Percentiles rank a stretch among this genome's conserved stretches.
These are phyloP conservation scores for Xylaria cubensis DNA, from an alignment of 495 filamentous ascomycete genomes.

Conservation along the genomic window DNA sequence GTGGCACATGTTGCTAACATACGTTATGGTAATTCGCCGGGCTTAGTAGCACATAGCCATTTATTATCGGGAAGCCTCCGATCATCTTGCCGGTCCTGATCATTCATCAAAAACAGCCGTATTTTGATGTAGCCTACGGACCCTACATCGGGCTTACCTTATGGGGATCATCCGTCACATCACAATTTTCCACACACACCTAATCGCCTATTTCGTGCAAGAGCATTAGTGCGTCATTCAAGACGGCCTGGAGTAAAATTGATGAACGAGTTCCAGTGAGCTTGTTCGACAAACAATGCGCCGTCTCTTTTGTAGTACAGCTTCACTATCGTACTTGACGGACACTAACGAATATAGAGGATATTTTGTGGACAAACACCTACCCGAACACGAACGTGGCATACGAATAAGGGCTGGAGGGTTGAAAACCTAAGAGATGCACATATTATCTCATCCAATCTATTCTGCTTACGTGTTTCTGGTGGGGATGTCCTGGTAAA, in stretches of 20 bases:
- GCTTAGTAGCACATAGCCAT: constrained; percentile 13
- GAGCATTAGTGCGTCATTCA: constrained; percentile 6
- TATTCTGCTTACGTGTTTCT: constrained; percentile 28
- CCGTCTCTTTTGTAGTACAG: not conserved
- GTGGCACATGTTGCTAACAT: constrained; percentile 9
- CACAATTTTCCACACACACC: not conserved
- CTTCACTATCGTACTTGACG: not conserved
- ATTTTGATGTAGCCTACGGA: constrained; percentile 5
- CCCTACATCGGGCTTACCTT: constrained; percentile 23
- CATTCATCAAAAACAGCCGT: not conserved
- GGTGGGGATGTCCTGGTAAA: constrained; percentile 14
- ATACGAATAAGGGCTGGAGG: not conserved
- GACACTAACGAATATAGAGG: constrained; percentile 13
- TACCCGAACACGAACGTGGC: constrained; percentile 14
- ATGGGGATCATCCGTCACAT: constrained; percentile 23
- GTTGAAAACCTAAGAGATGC: constrained; percentile 9
- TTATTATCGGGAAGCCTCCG: constrained; percentile 13
- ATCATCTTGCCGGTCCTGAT: constrained; percentile 11
- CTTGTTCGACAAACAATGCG: constrained; percentile 6
- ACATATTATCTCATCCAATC: constrained; percentile 22
- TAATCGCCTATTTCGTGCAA: not conserved
- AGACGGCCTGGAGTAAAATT: constrained; percentile 6
- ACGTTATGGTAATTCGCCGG: constrained; percentile 1
- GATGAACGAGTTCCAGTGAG: constrained; percentile 9
- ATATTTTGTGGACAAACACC: not conserved